phyloP scores from a whole-genome alignment of 768 basidiomycete species.

The Termitomyces eurrhizus region DNA sequence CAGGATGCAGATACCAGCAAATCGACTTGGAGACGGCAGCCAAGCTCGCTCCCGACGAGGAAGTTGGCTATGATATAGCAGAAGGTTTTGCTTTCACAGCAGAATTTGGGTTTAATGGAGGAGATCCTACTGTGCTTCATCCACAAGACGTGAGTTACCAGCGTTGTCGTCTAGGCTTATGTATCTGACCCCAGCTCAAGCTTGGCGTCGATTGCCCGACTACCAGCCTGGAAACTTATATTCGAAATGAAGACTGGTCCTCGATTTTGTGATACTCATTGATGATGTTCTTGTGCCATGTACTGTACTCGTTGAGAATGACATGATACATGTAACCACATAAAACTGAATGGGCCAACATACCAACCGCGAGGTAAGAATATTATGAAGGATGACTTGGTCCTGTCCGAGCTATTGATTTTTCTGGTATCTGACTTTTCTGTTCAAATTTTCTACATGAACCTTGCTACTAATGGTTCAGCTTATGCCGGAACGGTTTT shows the following conservation, averaged over 20 bases:
- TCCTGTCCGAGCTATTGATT: neutral
- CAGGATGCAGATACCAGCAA: constrained; percentile 3
- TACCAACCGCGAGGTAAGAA: neutral
- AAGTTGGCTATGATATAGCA: neutral
- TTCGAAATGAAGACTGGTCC: constrained; percentile 8
- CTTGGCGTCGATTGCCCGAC: constrained; percentile 5
- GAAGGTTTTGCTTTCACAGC: constrained; percentile 4
- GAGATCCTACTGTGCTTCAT: constrained; percentile 6
- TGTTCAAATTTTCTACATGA: neutral
- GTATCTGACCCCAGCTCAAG: neutral
- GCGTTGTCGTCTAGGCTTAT: neutral
- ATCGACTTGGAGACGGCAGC: neutral
- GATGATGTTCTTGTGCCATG: neutral
- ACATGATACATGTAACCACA: too few relatives aligned
- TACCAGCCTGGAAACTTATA: constrained; percentile 9
- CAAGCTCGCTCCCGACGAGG: neutral
- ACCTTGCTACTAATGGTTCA: neutral
- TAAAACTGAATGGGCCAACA: too few relatives aligned
- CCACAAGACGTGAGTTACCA: constrained; percentile 3
- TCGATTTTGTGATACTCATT: neutral
- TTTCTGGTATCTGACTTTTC: neutral
- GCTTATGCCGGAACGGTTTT: neutral
- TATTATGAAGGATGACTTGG: neutral
- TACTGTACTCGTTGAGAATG: neutral
- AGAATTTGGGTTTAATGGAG: constrained; percentile 7